Percentiles rank a stretch among this genome's conserved stretches.
Evolutionary conservation across 2,329 filamentous ascomycete genomes (phyloP).

Genomic region (Aciculosporium take): DNA sequence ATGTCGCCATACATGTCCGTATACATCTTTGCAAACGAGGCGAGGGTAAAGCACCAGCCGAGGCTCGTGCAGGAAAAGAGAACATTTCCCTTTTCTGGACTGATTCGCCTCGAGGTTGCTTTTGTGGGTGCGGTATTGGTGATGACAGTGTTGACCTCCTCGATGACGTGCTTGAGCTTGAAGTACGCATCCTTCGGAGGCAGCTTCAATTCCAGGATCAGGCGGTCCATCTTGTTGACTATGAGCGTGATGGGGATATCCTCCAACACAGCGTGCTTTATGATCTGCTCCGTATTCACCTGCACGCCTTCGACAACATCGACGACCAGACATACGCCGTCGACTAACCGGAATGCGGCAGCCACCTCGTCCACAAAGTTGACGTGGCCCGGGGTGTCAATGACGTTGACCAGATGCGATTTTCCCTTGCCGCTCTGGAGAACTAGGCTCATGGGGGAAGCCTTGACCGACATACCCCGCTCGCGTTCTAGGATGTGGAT

Average conservation of each 20-base stretch:
- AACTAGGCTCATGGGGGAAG: constrained; percentile 86
- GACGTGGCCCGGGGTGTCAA: constrained; percentile 94
- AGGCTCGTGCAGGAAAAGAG: constrained; percentile 86
- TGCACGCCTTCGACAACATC: constrained; percentile 99
- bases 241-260: constrained; percentile 79
- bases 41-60: constrained; percentile 92
- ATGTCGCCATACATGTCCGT: constrained; percentile 73
- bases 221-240: constrained; percentile 92
- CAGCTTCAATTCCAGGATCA: constrained; percentile 87
- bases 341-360: constrained; percentile 69
- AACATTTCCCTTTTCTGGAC: constrained; percentile 96
- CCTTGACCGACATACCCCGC: constrained; percentile 80
- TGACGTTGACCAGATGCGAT: constrained; percentile 84
- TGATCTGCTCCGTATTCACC: constrained; percentile 90
- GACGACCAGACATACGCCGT: constrained; percentile 85
- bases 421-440: constrained; percentile 81
- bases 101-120: constrained; percentile 67
- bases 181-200: constrained; percentile 95
- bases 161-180: constrained; percentile 96
- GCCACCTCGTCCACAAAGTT: constrained; percentile 98
- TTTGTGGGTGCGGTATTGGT: constrained; percentile 72
- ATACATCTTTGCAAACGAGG: constrained; percentile 94
- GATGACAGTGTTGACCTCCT: constrained; percentile 94
- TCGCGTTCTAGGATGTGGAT: constrained; percentile 80
- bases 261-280: constrained; percentile 86